Conservation (phyloP, 2,329 filamentous ascomycete species). For the Pseudogymnoascus sp. region DNA sequence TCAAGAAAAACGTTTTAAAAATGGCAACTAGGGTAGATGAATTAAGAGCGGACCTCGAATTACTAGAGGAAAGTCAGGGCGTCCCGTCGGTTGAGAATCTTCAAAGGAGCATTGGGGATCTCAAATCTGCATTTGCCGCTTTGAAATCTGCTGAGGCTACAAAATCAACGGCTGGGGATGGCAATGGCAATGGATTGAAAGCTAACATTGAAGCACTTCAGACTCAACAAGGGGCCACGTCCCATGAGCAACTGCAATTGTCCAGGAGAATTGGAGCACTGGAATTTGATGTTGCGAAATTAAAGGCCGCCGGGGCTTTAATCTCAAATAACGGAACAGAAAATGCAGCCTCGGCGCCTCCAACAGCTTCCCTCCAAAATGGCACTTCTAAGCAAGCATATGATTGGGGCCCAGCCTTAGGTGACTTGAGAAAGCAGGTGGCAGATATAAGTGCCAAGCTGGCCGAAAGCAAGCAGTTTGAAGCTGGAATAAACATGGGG, state of each 20-base stretch:
- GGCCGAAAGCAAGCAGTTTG: background rate
- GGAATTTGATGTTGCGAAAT: background rate
- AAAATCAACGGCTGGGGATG: no score
- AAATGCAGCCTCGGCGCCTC: background rate
- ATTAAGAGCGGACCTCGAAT: background rate
- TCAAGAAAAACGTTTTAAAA: background rate
- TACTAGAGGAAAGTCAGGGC: background rate
- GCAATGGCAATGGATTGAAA: background rate
- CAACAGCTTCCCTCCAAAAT: background rate
- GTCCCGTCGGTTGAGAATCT: no score
- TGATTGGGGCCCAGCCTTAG: background rate
- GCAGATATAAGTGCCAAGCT: background rate
- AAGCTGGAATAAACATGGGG: constrained; percentile 10
- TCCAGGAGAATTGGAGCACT: background rate
- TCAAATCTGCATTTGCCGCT: no score
- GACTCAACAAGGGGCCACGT: background rate
- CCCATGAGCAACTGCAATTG: background rate
- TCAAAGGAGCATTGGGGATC: no score
- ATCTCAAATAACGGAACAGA: background rate
- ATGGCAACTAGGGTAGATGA: background rate
- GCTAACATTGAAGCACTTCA: background rate
- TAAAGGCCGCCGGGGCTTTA: background rate
- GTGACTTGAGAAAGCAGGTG: background rate
- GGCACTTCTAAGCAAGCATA: background rate
- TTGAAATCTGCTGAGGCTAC: no score